phyloP scores from a whole-genome alignment of 129 eudicot species.

The Calendula officinalis region DNA sequence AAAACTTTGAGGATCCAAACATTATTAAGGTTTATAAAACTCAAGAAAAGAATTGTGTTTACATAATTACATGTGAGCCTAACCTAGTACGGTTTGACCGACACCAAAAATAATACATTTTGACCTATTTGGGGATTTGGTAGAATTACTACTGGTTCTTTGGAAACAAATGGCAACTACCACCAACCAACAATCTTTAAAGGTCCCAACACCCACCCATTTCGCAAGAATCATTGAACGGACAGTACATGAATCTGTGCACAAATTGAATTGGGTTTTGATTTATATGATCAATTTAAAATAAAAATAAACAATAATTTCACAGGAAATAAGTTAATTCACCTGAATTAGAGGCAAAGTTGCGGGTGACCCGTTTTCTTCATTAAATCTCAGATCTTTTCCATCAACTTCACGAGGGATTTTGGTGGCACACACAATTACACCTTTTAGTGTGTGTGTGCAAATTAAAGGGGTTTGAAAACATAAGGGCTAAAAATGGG shows the following conservation, averaged over 20 bases:
- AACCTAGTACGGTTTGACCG: too few relatives aligned
- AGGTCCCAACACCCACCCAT: conserved; percentile 32
- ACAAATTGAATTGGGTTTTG: conserved; percentile 24
- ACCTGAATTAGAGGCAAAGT: conserved; percentile 79
- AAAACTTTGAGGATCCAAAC: too few relatives aligned
- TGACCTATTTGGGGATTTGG: too few relatives aligned
- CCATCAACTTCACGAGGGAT: conserved; percentile 59
- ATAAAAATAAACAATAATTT: neutral
- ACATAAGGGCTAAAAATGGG: conserved; percentile 29
- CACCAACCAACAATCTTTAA: conserved; percentile 31
- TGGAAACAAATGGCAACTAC: too few relatives aligned
- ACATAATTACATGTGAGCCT: too few relatives aligned
- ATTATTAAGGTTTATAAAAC: too few relatives aligned
- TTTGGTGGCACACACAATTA: conserved; percentile 34
- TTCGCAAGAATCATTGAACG: conserved; percentile 7
- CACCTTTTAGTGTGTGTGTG: too few relatives aligned
- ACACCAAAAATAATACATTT: too few relatives aligned
- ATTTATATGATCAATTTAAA: conserved; percentile 9
- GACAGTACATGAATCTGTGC: conserved; percentile 23
- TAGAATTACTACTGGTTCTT: too few relatives aligned
- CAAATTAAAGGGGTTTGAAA: neutral
- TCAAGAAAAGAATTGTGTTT: too few relatives aligned
- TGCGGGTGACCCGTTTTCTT: conserved; percentile 64
- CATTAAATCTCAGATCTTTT: conserved; percentile 49
- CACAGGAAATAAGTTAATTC: conserved; percentile 32